Conservation (phyloP, 805 yeast genomes). For the Brettanomyces nanus region DNA sequence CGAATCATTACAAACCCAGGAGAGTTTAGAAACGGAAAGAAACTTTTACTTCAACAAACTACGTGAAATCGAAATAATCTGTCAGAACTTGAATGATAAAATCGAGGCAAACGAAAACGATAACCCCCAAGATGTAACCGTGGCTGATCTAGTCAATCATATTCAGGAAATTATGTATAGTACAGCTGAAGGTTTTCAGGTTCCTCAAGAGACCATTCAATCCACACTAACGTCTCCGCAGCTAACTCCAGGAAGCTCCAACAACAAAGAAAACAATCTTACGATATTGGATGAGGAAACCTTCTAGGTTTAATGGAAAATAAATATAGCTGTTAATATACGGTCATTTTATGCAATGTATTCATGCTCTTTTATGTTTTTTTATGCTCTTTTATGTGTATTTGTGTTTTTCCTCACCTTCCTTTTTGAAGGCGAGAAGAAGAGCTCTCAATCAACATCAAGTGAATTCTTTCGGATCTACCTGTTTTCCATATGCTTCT, state of each 20-base stretch:
- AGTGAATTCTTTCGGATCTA: too few relatives aligned
- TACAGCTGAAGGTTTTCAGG: slow-evolving; percentile 78
- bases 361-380: too few relatives aligned
- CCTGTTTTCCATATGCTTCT: too few relatives aligned
- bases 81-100: slow-evolving; percentile 53
- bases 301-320: slow-evolving; percentile 14
- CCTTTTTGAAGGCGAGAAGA: too few relatives aligned
- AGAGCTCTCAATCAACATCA: too few relatives aligned
- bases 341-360: too few relatives aligned
- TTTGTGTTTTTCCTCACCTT: too few relatives aligned
- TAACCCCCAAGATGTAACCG: slow-evolving; percentile 14
- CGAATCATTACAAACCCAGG: slow-evolving; percentile 52
- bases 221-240: too few relatives aligned
- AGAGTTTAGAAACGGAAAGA: slow-evolving; percentile 71
- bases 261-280: slow-evolving; percentile 11
- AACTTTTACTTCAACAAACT: slow-evolving; percentile 86
- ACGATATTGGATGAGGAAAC: slow-evolving; percentile 29
- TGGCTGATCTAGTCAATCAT: slow-evolving; percentile 42
- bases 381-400: too few relatives aligned
- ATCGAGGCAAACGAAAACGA: slow-evolving; percentile 28
- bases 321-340: too few relatives aligned
- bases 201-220: slow-evolving; percentile 34
- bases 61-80: slow-evolving; percentile 77
- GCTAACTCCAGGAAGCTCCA: slow-evolving; percentile 6
- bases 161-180: slow-evolving; percentile 72